Evolutionary conservation across 805 yeast species (phyloP), one percentile per base, ranked within the genome.

Genomic region (Myxozyma vanderwaltii): DNA sequence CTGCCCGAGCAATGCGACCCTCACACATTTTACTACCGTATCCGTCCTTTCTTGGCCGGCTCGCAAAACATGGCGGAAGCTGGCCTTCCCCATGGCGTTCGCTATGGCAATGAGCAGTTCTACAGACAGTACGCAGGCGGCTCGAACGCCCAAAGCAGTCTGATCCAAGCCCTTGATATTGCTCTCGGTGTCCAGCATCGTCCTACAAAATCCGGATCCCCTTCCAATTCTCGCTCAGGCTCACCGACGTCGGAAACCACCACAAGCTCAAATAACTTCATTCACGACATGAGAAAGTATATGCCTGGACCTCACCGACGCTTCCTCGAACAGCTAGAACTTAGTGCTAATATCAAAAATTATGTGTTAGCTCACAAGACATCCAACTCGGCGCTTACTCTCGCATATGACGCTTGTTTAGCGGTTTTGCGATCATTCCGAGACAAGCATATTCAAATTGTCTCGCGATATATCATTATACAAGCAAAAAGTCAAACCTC

Each of bases 1-100:
- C 88, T 91, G 94, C 91, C 88, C 69, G 96, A 91, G 66, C 87
- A 87, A 87, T 89, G 97, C 73, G 96, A 91, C 70, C 97, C 98
- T 2, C 95, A 90, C 70, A 85, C 88, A 3, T 91, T 92, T 71
- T 91, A 89, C 73, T 88, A 81, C 76, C 81, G 92, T 61, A 81
- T 91, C 47, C 80, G 98, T 69, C 97, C 97, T 0, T 91, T 82
- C 68, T 76, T 92, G 64, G 96, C 97, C 0, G 98, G 97, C 1
- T 92, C 97, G 95, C 85, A 85, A 70, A 89, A 89, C 69, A 91
- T 92, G 97, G 83, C 82, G 26, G 89, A 83, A 56, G 91, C 86
- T 1, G 97, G 97, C 0, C 78, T 91, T 58, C 84, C 85, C 13
- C 73, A 84, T 59, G 98, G 97, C 0, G 86, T 91, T 1, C 76